A percentile compares a stretch with the other conserved stretches of the same genome.
phyloP scores from a whole-genome alignment of 225 moss, liverwort and hornwort genomes.

The Polytrichum commune region DNA sequence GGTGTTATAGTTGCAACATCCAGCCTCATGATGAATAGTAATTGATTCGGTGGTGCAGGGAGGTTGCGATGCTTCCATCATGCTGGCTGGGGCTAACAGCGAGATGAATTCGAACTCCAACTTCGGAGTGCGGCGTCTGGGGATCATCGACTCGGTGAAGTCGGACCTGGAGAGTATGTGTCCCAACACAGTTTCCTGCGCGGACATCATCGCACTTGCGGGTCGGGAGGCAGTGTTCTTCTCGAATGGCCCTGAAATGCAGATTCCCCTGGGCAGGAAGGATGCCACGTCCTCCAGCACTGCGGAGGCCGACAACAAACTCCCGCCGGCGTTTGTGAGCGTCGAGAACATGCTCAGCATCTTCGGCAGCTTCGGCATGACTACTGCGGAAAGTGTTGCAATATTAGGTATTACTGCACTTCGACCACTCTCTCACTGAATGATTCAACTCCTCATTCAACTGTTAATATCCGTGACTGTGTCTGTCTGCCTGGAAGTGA shows the following conservation, averaged over 20 bases:
- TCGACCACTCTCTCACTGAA: too few relatives aligned
- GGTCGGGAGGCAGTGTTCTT: constrained; percentile 32
- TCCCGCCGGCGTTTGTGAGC: constrained; percentile 27
- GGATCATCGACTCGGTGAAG: constrained; percentile 40
- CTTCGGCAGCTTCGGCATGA: constrained; percentile 30
- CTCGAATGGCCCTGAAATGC: constrained; percentile 34
- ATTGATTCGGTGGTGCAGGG: constrained; percentile 19
- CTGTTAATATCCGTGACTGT: too few relatives aligned
- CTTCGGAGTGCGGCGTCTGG: constrained; percentile 31
- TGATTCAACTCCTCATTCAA: too few relatives aligned
- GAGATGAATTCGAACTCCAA: constrained; percentile 34
- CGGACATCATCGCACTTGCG: constrained; percentile 40
- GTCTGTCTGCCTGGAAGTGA: too few relatives aligned
- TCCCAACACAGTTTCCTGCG: constrained; percentile 38
- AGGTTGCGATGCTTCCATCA: constrained; percentile 49
- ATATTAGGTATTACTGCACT: constrained; percentile 21
- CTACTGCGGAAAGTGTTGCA: constrained; percentile 33
- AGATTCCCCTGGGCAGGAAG: constrained; percentile 26
- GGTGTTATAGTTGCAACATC: too few relatives aligned
- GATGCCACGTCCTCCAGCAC: constrained; percentile 28
- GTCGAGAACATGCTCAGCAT: constrained; percentile 16
- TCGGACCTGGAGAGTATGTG: constrained; percentile 24
- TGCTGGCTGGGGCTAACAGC: constrained; percentile 16
- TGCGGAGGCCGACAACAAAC: constrained; percentile 14
- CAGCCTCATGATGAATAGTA: too few relatives aligned